A percentile compares a stretch with the other conserved stretches of the same genome.
Evolutionary conservation across 768 basidiomycete species (phyloP).

Genomic region (Mycena rosella): DNA sequence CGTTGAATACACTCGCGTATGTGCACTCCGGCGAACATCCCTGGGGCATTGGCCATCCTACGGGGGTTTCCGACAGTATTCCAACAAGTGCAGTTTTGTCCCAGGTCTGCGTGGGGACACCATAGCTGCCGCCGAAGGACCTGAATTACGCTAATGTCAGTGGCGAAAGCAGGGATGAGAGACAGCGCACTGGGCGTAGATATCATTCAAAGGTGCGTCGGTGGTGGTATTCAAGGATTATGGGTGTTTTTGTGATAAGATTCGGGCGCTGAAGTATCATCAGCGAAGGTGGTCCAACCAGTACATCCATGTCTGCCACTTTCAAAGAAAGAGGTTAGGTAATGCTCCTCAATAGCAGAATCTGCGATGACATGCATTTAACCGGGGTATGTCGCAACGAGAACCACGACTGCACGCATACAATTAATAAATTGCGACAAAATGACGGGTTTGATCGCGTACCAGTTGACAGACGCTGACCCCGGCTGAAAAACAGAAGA

Average conservation of each 20-base stretch:
- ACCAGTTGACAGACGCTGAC: conserved; percentile 17
- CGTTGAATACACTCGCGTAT: no score
- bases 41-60: conserved; percentile 29
- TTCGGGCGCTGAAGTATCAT: not conserved
- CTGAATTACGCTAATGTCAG: not conserved
- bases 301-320: conserved; percentile 11
- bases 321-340: not conserved
- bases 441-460: not conserved
- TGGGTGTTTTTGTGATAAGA: not conserved
- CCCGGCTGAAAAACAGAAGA: no score
- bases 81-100: conserved; percentile 20
- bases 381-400: conserved; percentile 17
- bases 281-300: not conserved
- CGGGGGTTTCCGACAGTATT: conserved; percentile 2
- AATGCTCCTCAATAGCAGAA: no score
- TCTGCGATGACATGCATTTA: not conserved
- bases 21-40: conserved; percentile 26
- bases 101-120: not conserved
- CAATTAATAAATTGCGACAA: not conserved
- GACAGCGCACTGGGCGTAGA: not conserved
- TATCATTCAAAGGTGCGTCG: not conserved
- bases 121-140: no score
- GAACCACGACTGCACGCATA: conserved; percentile 4
- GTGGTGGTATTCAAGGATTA: conserved; percentile 13
- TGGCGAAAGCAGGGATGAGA: no score